These are phyloP conservation scores for Pseudovirgaria hyperparasitica DNA, from an alignment of 2,329 filamentous ascomycete species.

Conservation along the genomic window DNA sequence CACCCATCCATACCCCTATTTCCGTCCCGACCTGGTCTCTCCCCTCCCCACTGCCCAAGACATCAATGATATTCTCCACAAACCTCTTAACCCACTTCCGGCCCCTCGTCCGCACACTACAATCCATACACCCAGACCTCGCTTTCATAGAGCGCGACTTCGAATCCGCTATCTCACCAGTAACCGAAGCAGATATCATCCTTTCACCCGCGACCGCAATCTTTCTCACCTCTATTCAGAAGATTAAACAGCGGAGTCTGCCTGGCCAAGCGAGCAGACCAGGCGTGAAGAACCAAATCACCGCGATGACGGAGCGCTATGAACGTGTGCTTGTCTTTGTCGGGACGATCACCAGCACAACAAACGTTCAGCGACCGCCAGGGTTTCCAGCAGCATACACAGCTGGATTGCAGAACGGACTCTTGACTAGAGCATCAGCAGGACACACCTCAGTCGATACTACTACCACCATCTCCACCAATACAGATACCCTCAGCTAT, in stretches of 20 bases:
- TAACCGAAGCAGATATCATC: slow-evolving; percentile 57
- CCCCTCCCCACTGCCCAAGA: slow-evolving; percentile 27
- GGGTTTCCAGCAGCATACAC: background rate
- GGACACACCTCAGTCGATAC: too few relatives aligned
- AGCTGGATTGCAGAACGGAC: background rate
- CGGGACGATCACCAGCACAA: slow-evolving; percentile 25
- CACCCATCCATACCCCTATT: slow-evolving; percentile 6
- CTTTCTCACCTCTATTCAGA: slow-evolving; percentile 57
- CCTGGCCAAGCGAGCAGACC: slow-evolving; percentile 40
- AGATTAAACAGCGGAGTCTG: slow-evolving; percentile 57
- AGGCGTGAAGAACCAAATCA: slow-evolving; percentile 41
- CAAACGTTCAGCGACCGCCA: background rate
- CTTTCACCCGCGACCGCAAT: slow-evolving; percentile 58
- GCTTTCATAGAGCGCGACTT: slow-evolving; percentile 51
- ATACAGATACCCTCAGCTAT: too few relatives aligned
- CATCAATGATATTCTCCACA: slow-evolving; percentile 43
- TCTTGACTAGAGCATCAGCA: too few relatives aligned
- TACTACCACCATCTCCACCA: too few relatives aligned
- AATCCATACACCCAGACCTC: slow-evolving; percentile 35
- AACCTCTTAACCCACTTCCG: slow-evolving; percentile 31
- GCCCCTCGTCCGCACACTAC: slow-evolving; percentile 37
- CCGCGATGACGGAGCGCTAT: slow-evolving; percentile 44
- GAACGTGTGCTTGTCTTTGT: slow-evolving; percentile 57
- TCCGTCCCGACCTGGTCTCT: slow-evolving; percentile 6
- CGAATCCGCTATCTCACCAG: slow-evolving; percentile 12